Evolutionary conservation across 495 filamentous ascomycete species (phyloP).

Genomic region (Chaetomium fimeti): DNA sequence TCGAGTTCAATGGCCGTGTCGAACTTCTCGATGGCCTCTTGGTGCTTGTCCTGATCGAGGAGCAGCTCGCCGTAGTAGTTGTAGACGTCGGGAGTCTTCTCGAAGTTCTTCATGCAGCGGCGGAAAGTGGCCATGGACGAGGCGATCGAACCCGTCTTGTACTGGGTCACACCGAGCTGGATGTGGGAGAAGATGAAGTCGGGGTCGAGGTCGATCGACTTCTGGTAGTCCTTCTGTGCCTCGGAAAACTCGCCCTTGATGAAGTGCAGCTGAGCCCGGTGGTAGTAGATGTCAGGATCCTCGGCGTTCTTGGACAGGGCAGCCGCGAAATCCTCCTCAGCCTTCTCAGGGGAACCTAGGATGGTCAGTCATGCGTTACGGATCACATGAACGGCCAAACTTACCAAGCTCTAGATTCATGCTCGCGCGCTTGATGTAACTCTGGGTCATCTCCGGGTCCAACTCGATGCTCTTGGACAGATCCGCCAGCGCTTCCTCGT

Average conservation of each 20-base stretch:
- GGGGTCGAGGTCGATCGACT: conserved; percentile 93
- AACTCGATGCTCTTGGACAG: conserved; percentile 89
- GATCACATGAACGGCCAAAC: conserved; percentile 25
- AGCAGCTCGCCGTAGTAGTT: conserved; percentile 99
- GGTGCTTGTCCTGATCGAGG: conserved; percentile 91
- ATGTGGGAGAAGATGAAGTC: conserved; percentile 99
- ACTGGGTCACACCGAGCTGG: conserved; percentile 98
- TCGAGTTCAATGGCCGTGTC: conserved; percentile 98
- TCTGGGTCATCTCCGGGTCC: conserved; percentile 83
- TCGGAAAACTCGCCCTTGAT: conserved; percentile 90
- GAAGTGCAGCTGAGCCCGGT: conserved; percentile 97
- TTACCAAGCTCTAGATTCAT: conserved; percentile 94
- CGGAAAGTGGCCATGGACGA: conserved; percentile 98
- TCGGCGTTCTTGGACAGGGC: conserved; percentile 81
- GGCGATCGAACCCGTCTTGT: conserved; percentile 98
- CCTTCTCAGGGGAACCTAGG: conserved; percentile 78
- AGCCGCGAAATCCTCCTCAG: conserved; percentile 80
- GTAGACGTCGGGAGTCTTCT: conserved; percentile 94
- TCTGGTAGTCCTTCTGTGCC: conserved; percentile 97
- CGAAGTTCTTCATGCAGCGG: conserved; percentile 96
- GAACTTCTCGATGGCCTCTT: conserved; percentile 97
- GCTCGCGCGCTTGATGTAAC: conserved; percentile 97
- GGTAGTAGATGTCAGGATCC: conserved; percentile 98
- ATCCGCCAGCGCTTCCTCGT: conserved; percentile 74
- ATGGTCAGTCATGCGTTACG: conserved; percentile 25